Evolutionary conservation across 78 protist genomes (phyloP).

Genomic region (Dictyostelium discoideum): dicty_2.7 NC_007088.5:8109001-8109500

Average conservation of each 20-base stretch:
- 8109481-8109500: background rate
- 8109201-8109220: constrained; percentile 14
- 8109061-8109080: background rate
- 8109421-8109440: background rate
- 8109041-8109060: constrained; percentile 3
- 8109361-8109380: background rate
- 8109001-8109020: constrained; percentile 1
- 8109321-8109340: background rate
- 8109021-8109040: background rate
- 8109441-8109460: background rate
- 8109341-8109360: background rate
- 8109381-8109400: background rate
- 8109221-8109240: background rate
- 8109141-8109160: background rate
- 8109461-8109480: background rate
- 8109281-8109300: background rate
- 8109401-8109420: background rate
- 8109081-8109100: constrained; percentile 12
- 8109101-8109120: background rate
- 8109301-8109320: background rate
- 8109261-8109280: background rate
- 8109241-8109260: background rate
- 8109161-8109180: background rate
- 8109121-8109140: background rate
- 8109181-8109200: background rate